Base-by-base conservation (phyloP, 2,329 filamentous ascomycete species). In the Colletotrichum gloeosporioides region DNA sequence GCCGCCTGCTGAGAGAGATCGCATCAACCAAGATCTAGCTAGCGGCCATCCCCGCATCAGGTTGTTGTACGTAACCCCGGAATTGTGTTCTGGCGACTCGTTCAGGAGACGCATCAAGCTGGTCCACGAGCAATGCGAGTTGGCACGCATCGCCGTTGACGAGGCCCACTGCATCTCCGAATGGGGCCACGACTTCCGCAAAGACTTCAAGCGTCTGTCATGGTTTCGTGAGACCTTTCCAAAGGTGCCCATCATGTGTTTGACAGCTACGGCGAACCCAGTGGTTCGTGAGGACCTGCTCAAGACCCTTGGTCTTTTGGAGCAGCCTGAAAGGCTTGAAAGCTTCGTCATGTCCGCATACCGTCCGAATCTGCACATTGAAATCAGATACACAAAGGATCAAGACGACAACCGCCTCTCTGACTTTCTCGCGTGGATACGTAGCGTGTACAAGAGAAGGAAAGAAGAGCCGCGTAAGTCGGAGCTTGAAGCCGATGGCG, bases 101-200 rank as follows among this genome's bases (percentile, higher is more conserved):
- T 98, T 99, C 84, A 94, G 96, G 53, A 91, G 92, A 76, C 91
- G 93, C 65, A 87, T 98, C 10, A 90, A 91, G 76, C 87, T 94
- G 6, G 93, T 98, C 16, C 88, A 98, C 82, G 88, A 92, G 75
- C 96, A 98, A 83, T 91, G 91, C 73, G 95, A 98, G 85, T 90
- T 99, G n/a, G 93, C 94, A 12, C 92, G 96, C 16, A 92, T 99
- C 78, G 96, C 95, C 64, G 93, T 99, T 73, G 96, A 99, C 82
- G 96, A 99, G 86, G 96, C 96, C 3, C 96, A 99, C 84, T 99
- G 96, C 84, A 98, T 99, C 79, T 98, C 95, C 29, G 96, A 98
- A 92, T 98, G 96, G 96, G 96, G 96, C 3, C 96, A 99, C 83
- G 96, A 99, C 84, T 99, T 99, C 83, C 94, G 96, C n/a, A 95